These are phyloP conservation scores for Alternaria brassicicola DNA, from an alignment of 2,329 filamentous ascomycete species.

Conservation along the genomic window DNA sequence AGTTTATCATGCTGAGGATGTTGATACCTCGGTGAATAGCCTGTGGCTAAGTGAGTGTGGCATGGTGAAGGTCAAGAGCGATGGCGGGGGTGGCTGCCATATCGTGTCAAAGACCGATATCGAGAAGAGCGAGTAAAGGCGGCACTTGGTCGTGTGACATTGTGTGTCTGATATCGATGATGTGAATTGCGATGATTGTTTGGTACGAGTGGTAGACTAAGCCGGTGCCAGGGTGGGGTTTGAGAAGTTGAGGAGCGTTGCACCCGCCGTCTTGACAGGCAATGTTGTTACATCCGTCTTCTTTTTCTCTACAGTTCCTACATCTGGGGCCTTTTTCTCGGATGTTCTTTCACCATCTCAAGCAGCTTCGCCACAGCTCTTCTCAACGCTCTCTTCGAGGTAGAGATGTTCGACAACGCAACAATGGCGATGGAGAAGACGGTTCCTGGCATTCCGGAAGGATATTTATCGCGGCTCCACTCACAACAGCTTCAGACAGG, in stretches of 20 bases:
- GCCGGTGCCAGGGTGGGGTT: neutral
- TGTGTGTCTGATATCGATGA: neutral
- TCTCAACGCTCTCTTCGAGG: too few relatives aligned
- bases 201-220: neutral
- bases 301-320: neutral
- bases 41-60: constrained; percentile 20
- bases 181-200: neutral
- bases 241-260: neutral
- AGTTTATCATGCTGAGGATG: constrained; percentile 5
- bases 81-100: constrained; percentile 13
- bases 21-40: constrained; percentile 10
- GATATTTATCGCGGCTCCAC: neutral
- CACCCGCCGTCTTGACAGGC: neutral
- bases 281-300: neutral
- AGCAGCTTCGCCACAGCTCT: neutral
- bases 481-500: too few relatives aligned
- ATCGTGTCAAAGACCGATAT: constrained; percentile 18
- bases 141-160: neutral
- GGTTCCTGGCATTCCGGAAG: too few relatives aligned
- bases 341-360: neutral
- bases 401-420: too few relatives aligned
- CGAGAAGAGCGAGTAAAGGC: neutral
- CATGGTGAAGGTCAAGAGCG: constrained; percentile 21
- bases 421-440: too few relatives aligned
- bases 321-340: neutral